These are phyloP conservation scores for Pestalotiopsis fici DNA, from an alignment of 2,329 filamentous ascomycete genomes.

Conservation along the genomic window DNA sequence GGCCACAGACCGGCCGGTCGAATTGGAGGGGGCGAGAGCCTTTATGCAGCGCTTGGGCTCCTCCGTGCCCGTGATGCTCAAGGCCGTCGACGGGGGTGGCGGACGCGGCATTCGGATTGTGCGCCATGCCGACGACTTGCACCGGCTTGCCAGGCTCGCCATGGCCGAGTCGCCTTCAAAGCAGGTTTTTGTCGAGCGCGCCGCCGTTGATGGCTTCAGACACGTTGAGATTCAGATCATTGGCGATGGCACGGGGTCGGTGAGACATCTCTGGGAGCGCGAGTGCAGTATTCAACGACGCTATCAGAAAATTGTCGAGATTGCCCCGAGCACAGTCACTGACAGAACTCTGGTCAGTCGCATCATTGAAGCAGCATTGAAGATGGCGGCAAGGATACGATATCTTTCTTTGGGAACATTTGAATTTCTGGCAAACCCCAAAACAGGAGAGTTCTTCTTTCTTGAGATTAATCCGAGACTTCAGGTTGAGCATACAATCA, in stretches of 20 bases:
- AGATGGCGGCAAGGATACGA: slow-evolving; percentile 49
- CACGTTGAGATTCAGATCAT: slow-evolving; percentile 67
- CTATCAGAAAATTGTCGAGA: slow-evolving; percentile 63
- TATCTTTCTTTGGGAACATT: slow-evolving; percentile 65
- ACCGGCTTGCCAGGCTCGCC: slow-evolving; percentile 47
- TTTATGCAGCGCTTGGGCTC: slow-evolving; percentile 31
- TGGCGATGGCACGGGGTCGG: slow-evolving; percentile 59
- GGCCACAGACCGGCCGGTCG: slow-evolving; percentile 23
- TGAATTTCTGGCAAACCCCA: slow-evolving; percentile 60
- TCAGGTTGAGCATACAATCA: slow-evolving; percentile 65
- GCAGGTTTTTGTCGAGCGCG: slow-evolving; percentile 60
- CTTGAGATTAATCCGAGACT: slow-evolving; percentile 62
- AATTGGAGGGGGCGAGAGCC: slow-evolving; percentile 53
- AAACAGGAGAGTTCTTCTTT: slow-evolving; percentile 53
- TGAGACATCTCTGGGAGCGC: slow-evolving; percentile 62
- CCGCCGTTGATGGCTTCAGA: slow-evolving; percentile 59
- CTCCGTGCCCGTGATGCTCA: slow-evolving; percentile 50
- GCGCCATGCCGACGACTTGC: slow-evolving; percentile 40
- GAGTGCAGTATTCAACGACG: slow-evolving; percentile 69
- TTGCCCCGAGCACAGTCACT: slow-evolving; percentile 52
- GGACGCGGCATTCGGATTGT: slow-evolving; percentile 62
- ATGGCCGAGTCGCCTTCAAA: slow-evolving; percentile 59
- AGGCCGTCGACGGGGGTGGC: slow-evolving; percentile 65
- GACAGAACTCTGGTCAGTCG: slow-evolving; percentile 44
- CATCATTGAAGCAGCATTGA: slow-evolving; percentile 55